Percentiles rank a stretch among this genome's conserved stretches.
Evolutionary conservation across 495 filamentous ascomycete genomes (phyloP).

Genomic region (Tricharina praecox): DNA sequence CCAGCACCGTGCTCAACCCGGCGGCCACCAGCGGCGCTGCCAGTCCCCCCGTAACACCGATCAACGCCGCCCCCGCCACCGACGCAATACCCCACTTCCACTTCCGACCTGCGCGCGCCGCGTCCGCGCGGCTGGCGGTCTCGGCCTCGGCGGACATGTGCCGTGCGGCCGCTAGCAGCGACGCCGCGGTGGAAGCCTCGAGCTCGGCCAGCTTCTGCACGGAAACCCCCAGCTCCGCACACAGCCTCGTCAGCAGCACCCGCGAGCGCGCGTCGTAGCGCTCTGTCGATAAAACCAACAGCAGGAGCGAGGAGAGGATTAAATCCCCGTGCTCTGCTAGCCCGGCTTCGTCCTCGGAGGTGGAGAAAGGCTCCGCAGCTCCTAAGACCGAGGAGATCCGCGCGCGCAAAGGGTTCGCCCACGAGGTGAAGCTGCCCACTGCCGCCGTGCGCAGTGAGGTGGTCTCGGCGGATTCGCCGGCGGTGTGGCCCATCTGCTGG

Average conservation of each 20-base stretch:
- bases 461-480: too few relatives aligned
- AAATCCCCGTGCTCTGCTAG: background rate
- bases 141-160: background rate
- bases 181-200: constrained; percentile 3
- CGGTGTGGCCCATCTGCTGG: too few relatives aligned
- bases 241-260: background rate
- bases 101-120: constrained; percentile 44
- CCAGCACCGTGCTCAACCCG: constrained; percentile 66
- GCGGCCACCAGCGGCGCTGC: constrained; percentile 69
- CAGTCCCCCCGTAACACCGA: constrained; percentile 66
- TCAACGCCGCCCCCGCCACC: constrained; percentile 59
- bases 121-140: constrained; percentile 36
- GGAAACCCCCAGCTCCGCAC: constrained; percentile 1
- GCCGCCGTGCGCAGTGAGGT: too few relatives aligned
- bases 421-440: too few relatives aligned
- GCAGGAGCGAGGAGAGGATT: constrained; percentile 7
- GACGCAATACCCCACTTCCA: constrained; percentile 74
- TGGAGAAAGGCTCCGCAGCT: too few relatives aligned
- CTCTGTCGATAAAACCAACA: background rate
- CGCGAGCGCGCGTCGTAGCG: background rate
- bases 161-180: background rate
- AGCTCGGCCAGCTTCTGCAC: background rate
- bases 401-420: too few relatives aligned
- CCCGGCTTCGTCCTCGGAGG: too few relatives aligned
- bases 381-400: too few relatives aligned